Conservation (phyloP, 2,329 filamentous ascomycete genomes). For the Pseudogymnoascus verrucosus region DNA sequence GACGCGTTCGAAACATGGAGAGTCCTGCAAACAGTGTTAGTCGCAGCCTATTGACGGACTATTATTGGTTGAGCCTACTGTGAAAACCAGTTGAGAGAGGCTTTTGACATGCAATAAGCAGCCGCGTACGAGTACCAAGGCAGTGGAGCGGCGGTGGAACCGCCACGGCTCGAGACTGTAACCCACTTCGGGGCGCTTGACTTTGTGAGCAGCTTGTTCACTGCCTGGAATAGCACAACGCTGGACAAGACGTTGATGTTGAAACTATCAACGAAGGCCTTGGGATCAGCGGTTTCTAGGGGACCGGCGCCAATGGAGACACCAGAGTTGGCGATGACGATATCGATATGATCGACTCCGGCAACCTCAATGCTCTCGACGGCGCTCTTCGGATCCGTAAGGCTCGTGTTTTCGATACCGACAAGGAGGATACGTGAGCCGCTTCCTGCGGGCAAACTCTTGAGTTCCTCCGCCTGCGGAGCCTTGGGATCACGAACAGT, state of each 20-base stretch:
- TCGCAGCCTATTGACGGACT: not conserved
- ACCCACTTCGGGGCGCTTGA: not conserved
- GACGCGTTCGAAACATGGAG: not conserved
- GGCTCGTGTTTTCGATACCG: not conserved
- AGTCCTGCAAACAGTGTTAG: not conserved
- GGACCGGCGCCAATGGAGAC: not conserved
- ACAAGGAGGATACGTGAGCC: not conserved
- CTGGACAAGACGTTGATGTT: not conserved
- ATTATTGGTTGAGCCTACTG: not conserved
- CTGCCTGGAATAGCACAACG: not conserved
- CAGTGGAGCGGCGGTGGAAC: not conserved
- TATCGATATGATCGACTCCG: slow-evolving; percentile 24
- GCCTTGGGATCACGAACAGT: not conserved
- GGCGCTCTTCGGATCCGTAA: not conserved
- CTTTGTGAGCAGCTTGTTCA: not conserved
- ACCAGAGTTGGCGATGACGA: slow-evolving; percentile 27
- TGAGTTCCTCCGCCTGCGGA: not conserved
- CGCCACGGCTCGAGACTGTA: not conserved
- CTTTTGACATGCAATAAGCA: not conserved
- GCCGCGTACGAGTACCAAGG: not conserved
- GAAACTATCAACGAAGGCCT: not conserved
- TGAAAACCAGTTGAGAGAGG: not conserved
- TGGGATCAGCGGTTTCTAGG: not conserved
- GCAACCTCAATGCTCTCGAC: not conserved
- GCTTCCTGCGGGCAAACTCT: not conserved